Evolutionary conservation across 176 grass and related monocot species (phyloP).

Genomic region (Bolboschoenus planiculmis): DNA sequence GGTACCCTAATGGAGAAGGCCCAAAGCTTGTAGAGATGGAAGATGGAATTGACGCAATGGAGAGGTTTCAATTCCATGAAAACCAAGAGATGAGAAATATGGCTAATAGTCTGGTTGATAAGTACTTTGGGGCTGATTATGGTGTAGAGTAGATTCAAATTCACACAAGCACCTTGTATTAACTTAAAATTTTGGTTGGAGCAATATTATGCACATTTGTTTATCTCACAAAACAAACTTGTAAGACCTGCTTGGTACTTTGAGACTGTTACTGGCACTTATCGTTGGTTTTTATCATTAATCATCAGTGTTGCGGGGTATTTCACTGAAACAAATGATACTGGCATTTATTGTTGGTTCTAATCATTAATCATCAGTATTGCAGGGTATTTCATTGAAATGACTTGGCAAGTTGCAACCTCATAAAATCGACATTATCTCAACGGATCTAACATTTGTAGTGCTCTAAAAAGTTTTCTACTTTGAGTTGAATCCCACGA

Average conservation of each 20-base stretch:
- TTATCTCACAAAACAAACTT: not conserved
- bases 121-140: slow-evolving; percentile 85
- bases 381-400: not conserved
- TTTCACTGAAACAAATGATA: not conserved
- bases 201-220: too few relatives aligned
- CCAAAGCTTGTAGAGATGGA: slow-evolving; percentile 68
- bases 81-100: slow-evolving; percentile 85
- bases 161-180: not conserved
- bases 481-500: not conserved
- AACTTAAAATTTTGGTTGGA: not conserved
- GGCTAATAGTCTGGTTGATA: slow-evolving; percentile 83
- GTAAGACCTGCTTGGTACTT: not conserved
- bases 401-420: not conserved
- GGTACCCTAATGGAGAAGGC: slow-evolving; percentile 66
- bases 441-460: not conserved
- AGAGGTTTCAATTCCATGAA: slow-evolving; percentile 97
- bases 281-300: not conserved
- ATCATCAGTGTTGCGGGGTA: not conserved
- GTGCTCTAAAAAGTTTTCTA: not conserved
- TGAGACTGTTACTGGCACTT: not conserved
- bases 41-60: slow-evolving; percentile 90
- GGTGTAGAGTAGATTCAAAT: slow-evolving; percentile 47
- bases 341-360: not conserved
- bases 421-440: not conserved
- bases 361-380: not conserved